phyloP scores from a whole-genome alignment of 129 eudicot species.

The Logfia minima region DNA sequence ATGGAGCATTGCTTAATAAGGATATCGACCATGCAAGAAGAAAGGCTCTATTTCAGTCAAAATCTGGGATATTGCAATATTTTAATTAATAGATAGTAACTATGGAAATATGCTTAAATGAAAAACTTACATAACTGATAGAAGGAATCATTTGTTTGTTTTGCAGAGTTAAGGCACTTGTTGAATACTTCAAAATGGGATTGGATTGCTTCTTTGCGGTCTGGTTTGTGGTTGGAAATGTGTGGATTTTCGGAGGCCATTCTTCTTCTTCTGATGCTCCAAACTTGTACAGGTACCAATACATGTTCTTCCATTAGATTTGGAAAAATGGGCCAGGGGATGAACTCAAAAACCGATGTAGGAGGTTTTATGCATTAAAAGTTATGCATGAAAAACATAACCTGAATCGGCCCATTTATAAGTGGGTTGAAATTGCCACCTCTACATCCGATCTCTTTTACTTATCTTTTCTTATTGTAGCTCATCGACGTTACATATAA shows the following conservation, averaged over 20 bases:
- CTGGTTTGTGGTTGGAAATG: slow-evolving; percentile 98
- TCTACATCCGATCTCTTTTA: background rate
- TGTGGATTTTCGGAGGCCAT: slow-evolving; percentile 97
- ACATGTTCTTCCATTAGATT: background rate
- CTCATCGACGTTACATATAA: slow-evolving; percentile 6
- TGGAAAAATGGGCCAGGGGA: background rate
- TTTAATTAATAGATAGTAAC: background rate
- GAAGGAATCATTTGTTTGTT: background rate
- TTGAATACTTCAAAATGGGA: slow-evolving; percentile 88
- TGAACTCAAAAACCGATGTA: background rate
- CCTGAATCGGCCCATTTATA: background rate
- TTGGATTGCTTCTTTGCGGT: slow-evolving; percentile 98
- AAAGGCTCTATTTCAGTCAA: background rate
- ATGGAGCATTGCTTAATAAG: background rate
- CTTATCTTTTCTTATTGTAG: slow-evolving; percentile 1
- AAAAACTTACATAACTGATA: slow-evolving; percentile 12
- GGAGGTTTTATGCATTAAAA: background rate
- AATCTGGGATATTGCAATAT: background rate
- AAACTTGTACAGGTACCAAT: slow-evolving; percentile 75
- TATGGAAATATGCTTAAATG: slow-evolving; percentile 13
- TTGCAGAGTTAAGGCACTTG: slow-evolving; percentile 62
- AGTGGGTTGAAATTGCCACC: slow-evolving; percentile 15
- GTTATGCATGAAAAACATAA: background rate
- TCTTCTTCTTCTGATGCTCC: slow-evolving; percentile 86
- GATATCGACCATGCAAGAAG: background rate